phyloP scores from a whole-genome alignment of 495 filamentous ascomycete genomes.

The Trichoderma parareesei region DNA sequence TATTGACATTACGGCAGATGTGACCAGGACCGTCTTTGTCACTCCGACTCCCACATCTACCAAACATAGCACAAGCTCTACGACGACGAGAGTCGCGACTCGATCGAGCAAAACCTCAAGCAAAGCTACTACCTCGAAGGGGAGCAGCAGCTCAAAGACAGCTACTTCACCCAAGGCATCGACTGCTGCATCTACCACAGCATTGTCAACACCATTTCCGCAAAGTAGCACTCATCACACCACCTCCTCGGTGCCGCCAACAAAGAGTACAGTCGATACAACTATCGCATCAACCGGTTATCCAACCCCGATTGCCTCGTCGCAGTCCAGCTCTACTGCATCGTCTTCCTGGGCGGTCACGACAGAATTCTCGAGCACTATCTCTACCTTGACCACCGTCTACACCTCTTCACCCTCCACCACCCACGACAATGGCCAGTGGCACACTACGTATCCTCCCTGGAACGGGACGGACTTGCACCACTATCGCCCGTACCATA shows the following conservation, averaged over 20 bases:
- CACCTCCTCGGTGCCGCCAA: conserved; percentile 21
- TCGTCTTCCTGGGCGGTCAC: neutral
- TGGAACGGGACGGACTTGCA: conserved; percentile 25
- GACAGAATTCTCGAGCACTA: neutral
- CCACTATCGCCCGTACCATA: conserved; percentile 14
- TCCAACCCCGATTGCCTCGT: neutral
- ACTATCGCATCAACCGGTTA: neutral
- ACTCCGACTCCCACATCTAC: conserved; percentile 14
- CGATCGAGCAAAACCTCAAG: neutral
- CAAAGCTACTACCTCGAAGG: conserved; percentile 5
- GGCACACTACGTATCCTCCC: conserved; percentile 30
- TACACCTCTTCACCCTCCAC: conserved; percentile 15
- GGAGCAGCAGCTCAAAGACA: neutral
- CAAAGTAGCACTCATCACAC: neutral
- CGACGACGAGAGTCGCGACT: neutral
- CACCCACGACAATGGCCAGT: conserved; percentile 25
- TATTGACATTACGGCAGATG: conserved; percentile 11
- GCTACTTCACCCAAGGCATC: neutral
- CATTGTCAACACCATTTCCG: neutral
- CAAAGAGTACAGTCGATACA: conserved; percentile 9
- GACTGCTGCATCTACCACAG: neutral
- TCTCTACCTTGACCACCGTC: conserved; percentile 15
- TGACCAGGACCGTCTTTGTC: conserved; percentile 18
- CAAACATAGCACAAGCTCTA: neutral
- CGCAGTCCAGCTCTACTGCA: neutral